Evolutionary conservation across 495 filamentous ascomycete species (phyloP).

Genomic region (Podospora pseudoanserina): DNA sequence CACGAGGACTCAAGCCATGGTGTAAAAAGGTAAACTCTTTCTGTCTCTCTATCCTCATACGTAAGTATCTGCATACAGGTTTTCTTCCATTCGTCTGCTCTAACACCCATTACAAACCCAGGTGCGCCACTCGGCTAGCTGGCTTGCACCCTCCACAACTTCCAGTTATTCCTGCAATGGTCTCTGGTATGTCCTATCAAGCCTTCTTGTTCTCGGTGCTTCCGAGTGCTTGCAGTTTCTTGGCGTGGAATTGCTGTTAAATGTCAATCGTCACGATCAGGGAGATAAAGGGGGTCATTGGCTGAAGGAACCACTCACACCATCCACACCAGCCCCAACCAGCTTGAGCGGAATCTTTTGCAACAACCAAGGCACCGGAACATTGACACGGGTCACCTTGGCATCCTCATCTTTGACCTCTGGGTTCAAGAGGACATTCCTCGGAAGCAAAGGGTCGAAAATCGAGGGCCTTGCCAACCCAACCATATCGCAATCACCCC

Average conservation of each 20-base stretch:
- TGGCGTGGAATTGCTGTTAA: not conserved
- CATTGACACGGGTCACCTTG: constrained; percentile 36
- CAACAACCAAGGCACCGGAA: constrained; percentile 33
- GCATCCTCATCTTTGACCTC: constrained; percentile 49
- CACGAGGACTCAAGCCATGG: no score
- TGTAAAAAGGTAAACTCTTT: no score
- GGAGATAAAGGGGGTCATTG: not conserved
- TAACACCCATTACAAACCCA: not conserved
- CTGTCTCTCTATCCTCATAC: not conserved
- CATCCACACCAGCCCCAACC: constrained; percentile 46
- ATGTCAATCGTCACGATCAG: not conserved
- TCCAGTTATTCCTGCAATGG: not conserved
- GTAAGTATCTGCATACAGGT: not conserved
- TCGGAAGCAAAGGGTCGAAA: constrained; percentile 48
- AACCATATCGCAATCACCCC: constrained; percentile 55
- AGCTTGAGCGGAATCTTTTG: constrained; percentile 36
- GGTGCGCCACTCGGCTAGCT: no score
- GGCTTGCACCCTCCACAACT: not conserved
- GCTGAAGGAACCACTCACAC: constrained; percentile 26
- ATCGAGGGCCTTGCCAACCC: constrained; percentile 55
- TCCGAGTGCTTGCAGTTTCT: constrained; percentile 3
- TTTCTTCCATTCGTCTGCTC: not conserved
- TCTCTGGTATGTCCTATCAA: not conserved
- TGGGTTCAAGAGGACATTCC: constrained; percentile 50
- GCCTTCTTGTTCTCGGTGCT: not conserved